phyloP scores from a whole-genome alignment of 768 basidiomycete species.

The Fomitopsis pulvina region DNA sequence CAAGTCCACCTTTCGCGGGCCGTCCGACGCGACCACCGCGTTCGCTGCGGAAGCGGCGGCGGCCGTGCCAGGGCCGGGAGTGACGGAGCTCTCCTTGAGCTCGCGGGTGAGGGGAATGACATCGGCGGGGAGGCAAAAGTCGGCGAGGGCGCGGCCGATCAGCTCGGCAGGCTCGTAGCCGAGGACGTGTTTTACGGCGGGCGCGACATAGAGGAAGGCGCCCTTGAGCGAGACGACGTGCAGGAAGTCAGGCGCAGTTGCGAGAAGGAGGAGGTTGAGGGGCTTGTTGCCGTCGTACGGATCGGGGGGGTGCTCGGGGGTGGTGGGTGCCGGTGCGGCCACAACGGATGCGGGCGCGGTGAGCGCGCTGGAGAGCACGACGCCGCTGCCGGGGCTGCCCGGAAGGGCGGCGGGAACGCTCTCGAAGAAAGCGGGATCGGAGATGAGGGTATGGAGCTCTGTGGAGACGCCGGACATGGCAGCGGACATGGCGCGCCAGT shows the following conservation, averaged over 20 bases:
- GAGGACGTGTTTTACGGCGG: constrained; percentile 67
- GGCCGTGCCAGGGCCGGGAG: constrained; percentile 16
- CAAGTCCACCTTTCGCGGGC: constrained; percentile 65
- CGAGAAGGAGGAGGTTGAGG: constrained; percentile 55
- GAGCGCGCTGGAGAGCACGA: constrained; percentile 8
- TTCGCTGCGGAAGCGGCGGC: constrained; percentile 7
- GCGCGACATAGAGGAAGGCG: constrained; percentile 86
- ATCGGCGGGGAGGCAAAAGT: constrained; percentile 86
- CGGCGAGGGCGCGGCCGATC: constrained; percentile 67
- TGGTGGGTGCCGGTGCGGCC: constrained; percentile 6
- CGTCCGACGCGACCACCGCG: not conserved
- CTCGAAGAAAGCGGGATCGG: constrained; percentile 39
- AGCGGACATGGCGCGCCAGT: constrained; percentile 26
- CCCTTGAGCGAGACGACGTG: constrained; percentile 93
- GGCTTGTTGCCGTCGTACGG: constrained; percentile 35
- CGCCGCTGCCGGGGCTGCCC: constrained; percentile 3
- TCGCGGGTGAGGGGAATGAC: constrained; percentile 88
- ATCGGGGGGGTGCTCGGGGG: constrained; percentile 16
- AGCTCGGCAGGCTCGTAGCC: constrained; percentile 87
- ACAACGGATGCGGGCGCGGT: constrained; percentile 5
- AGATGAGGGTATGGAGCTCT: constrained; percentile 43
- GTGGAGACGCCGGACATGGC: constrained; percentile 39
- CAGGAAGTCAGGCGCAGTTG: constrained; percentile 69
- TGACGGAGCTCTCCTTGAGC: constrained; percentile 63
- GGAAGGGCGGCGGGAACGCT: constrained; percentile 31